Conservation (phyloP, 2,329 filamentous ascomycete species). For the Aureobasidium sp. region DNA sequence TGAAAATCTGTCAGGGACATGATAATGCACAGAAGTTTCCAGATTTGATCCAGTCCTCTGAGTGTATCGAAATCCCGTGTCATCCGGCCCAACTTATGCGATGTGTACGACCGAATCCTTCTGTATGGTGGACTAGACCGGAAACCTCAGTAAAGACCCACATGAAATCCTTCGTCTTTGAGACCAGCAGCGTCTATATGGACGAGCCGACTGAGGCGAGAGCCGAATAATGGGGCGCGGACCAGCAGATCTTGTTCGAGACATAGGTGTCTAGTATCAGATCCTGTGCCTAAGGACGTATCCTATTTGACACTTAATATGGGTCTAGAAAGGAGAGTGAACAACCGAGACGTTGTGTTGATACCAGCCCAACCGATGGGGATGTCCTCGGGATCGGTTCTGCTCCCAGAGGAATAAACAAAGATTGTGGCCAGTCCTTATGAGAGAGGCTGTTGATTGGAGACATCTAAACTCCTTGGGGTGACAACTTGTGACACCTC, state of each 20-base stretch:
- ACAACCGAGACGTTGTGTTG: neutral
- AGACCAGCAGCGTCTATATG: too few species aligned
- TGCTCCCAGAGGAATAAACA: neutral
- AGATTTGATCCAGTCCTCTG: neutral
- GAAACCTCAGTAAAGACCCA: neutral
- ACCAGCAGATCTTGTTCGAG: neutral
- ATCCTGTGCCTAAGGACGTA: neutral
- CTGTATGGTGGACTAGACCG: neutral
- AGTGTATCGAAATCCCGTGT: neutral
- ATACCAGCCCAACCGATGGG: neutral
- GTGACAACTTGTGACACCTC: neutral
- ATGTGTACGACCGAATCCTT: neutral
- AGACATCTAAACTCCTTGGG: neutral
- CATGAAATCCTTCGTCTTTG: neutral
- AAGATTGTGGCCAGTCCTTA: neutral
- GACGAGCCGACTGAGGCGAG: neutral
- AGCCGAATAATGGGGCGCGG: neutral
- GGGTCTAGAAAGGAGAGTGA: neutral
- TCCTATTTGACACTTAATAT: neutral
- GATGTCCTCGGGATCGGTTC: neutral
- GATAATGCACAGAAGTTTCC: neutral
- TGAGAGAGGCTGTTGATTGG: neutral
- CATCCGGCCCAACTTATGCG: neutral
- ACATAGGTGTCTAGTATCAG: neutral
- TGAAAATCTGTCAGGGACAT: neutral